Evolutionary conservation across 1,284 basidiomycete species (phyloP).

Genomic region (Ustilago lituana): DNA sequence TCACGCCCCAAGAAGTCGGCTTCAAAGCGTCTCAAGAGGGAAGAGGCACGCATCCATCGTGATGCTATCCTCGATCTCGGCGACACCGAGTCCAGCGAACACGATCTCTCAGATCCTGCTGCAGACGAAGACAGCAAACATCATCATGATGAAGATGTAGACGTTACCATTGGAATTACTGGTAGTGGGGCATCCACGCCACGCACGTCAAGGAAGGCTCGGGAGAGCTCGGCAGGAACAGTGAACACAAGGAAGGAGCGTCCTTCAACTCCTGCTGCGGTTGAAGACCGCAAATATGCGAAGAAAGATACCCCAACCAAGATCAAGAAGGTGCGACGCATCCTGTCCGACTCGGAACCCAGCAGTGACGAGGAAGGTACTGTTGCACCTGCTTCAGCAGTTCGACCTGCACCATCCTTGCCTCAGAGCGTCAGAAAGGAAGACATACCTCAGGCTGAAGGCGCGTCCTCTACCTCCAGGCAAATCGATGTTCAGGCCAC

Average conservation of each 20-base stretch:
- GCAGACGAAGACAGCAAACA: conserved; percentile 2
- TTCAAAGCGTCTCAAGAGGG: conserved; percentile 32
- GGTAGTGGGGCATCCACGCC: conserved; percentile 25
- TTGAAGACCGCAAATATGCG: conserved; percentile 15
- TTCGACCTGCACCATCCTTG: conserved; percentile 1
- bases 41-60: conserved; percentile 41
- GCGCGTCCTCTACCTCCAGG: not conserved
- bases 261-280: conserved; percentile 4
- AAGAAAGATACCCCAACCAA: conserved; percentile 28
- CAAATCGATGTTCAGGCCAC: not conserved
- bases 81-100: conserved; percentile 48
- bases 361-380: conserved; percentile 24
- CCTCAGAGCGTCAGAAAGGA: conserved; percentile 3
- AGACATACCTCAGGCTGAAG: not conserved
- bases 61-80: conserved; percentile 41
- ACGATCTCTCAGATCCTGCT: conserved; percentile 13
- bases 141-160: conserved; percentile 11
- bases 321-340: conserved; percentile 36
- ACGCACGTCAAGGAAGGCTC: conserved; percentile 8
- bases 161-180: conserved; percentile 7
- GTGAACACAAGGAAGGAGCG: conserved; percentile 31
- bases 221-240: not conserved
- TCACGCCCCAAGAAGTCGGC: conserved; percentile 26
- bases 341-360: conserved; percentile 33
- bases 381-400: not conserved